Evolutionary conservation across 768 basidiomycete species (phyloP).

Genomic region (Exidia glandulosa): DNA sequence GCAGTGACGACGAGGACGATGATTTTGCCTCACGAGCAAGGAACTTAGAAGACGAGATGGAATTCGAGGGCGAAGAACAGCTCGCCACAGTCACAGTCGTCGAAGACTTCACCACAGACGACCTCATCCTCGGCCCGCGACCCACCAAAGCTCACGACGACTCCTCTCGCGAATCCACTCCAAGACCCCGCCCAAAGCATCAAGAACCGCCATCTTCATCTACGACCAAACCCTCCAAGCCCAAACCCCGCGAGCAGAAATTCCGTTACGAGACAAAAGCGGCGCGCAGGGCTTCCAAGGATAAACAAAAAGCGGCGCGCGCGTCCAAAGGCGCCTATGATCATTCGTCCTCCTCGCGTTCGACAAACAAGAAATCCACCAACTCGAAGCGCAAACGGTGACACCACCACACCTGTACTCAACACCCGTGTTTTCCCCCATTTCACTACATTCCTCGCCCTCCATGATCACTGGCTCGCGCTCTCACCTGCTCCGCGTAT

Average conservation of each 20-base stretch:
- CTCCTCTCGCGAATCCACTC: background rate
- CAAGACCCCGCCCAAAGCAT: too few relatives aligned
- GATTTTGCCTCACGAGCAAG: too few relatives aligned
- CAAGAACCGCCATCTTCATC: slow-evolving; percentile 3
- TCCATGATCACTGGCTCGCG: background rate
- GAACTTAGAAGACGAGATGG: slow-evolving; percentile 46
- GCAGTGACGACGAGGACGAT: slow-evolving; percentile 31
- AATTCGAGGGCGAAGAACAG: slow-evolving; percentile 75
- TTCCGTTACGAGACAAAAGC: slow-evolving; percentile 62
- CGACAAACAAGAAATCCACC: background rate
- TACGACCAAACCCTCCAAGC: slow-evolving; percentile 10
- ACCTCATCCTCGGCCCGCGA: slow-evolving; percentile 38
- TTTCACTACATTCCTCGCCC: background rate
- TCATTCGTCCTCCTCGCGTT: too few relatives aligned
- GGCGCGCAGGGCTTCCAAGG: slow-evolving; percentile 47
- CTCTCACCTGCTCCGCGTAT: background rate
- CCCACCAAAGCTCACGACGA: slow-evolving; percentile 10
- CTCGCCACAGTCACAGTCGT: slow-evolving; percentile 85
- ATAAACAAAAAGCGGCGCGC: slow-evolving; percentile 53
- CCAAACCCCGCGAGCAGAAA: slow-evolving; percentile 28
- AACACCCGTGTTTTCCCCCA: background rate
- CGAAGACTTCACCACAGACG: slow-evolving; percentile 78
- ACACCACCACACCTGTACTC: background rate
- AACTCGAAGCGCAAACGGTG: background rate
- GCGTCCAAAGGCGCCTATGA: slow-evolving; percentile 64